These are phyloP conservation scores for Candida yuanshanica DNA, from an alignment of 805 yeast genomes.

Conservation along the genomic window DNA sequence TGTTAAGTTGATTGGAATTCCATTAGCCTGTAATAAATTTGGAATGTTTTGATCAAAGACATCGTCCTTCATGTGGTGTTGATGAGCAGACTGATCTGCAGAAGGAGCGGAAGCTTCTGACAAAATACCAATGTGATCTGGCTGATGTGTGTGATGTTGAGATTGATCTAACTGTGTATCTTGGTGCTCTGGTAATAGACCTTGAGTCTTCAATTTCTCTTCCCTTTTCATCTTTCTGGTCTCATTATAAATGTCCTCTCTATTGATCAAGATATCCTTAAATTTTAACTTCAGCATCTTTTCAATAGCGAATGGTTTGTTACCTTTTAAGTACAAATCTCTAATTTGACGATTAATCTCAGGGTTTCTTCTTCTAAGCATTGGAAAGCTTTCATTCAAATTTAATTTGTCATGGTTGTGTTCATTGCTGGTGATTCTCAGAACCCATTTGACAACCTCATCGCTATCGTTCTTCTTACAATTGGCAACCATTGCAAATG, in stretches of 20 bases:
- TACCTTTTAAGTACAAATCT: conserved; percentile 24
- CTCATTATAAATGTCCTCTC: conserved; percentile 27
- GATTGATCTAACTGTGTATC: conserved; percentile 1
- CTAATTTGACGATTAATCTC: conserved; percentile 26
- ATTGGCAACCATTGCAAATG: conserved; percentile 27
- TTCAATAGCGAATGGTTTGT: conserved; percentile 25
- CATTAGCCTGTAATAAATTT: conserved; percentile 18
- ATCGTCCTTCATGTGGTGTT: conserved; percentile 13
- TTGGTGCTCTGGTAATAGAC: conserved; percentile 5
- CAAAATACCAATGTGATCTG: conserved; percentile 3
- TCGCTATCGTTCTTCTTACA: conserved; percentile 25
- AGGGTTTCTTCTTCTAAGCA: conserved; percentile 27
- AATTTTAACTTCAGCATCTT: conserved; percentile 21
- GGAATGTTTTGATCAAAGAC: conserved; percentile 25
- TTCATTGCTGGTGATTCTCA: conserved; percentile 23
- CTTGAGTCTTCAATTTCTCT: conserved; percentile 16
- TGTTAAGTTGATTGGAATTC: conserved; percentile 4
- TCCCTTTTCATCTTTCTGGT: conserved; percentile 29
- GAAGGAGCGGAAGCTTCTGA: neutral
- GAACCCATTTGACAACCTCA: conserved; percentile 21
- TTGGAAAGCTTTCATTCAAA: conserved; percentile 25
- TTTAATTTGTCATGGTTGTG: conserved; percentile 26
- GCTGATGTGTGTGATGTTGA: conserved; percentile 4
- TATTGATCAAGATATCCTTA: conserved; percentile 23
- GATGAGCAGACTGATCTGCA: conserved; percentile 2